Evolutionary conservation across 352 stramenopile species (phyloP).

Genomic region (Blastocystis sp.): DNA sequence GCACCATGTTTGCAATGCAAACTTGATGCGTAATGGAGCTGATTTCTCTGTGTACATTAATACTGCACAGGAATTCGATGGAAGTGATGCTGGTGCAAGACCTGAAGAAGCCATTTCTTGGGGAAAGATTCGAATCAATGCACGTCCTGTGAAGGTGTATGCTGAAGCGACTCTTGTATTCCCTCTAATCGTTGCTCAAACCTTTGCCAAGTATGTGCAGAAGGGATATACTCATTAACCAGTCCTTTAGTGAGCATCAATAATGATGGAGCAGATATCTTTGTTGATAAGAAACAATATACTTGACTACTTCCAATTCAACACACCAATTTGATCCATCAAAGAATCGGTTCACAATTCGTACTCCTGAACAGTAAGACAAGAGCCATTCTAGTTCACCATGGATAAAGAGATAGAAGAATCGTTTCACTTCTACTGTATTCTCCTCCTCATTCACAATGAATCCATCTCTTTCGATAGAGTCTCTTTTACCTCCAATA

Average conservation of each 20-base stretch:
- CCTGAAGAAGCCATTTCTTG: slow-evolving; percentile 98
- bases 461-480: not conserved
- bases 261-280: not conserved
- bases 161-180: slow-evolving; percentile 95
- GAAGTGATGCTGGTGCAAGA: slow-evolving; percentile 89
- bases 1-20: slow-evolving; percentile 97
- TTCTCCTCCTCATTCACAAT: not conserved
- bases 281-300: slow-evolving; percentile 4
- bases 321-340: slow-evolving; percentile 58
- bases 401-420: slow-evolving; percentile 31
- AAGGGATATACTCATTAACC: slow-evolving; percentile 58
- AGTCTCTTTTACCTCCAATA: not conserved
- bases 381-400: slow-evolving; percentile 38
- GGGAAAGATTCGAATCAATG: slow-evolving; percentile 90
- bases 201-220: slow-evolving; percentile 83
- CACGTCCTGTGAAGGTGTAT: slow-evolving; percentile 89
- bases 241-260: not conserved
- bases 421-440: not conserved
- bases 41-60: slow-evolving; percentile 98
- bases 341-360: slow-evolving; percentile 15
- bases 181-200: slow-evolving; percentile 94
- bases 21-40: slow-evolving; percentile 98
- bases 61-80: slow-evolving; percentile 95
- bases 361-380: not conserved
- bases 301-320: slow-evolving; percentile 4